Base-by-base conservation (phyloP, 1,284 basidiomycete genomes). In the Amylostereum areolatum region DNA sequence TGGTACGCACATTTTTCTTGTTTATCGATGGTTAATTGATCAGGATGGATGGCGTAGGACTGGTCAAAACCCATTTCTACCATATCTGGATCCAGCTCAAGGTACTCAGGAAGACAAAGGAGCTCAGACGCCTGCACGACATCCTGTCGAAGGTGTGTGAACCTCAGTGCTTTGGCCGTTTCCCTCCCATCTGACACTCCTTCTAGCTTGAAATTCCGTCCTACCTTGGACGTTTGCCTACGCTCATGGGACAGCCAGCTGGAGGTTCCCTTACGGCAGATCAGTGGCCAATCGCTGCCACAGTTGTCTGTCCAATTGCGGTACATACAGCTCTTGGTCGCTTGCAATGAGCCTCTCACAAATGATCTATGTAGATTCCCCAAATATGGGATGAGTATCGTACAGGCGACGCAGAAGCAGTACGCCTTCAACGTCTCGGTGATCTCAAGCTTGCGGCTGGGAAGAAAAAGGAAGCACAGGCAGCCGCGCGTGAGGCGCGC, bases 221-320 rank as follows among this genome's bases (percentile, higher is more conserved):
- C 1, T 51, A 56, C 6, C 49, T 62, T 2, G 65, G 65, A 1
- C 55, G 59, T 1, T 59, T 68, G 2, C 67, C 62, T 1, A 55
- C 48, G 1, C 50, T 63, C 1, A 62, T 68, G 7, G 66, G 67
- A 2, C 56, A 60, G 18, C 65, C 66, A 8, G 60, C 64, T 2
- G 65, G 66, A 2, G 65, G 66, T 0, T 68, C 64, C 2, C 50
- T 69, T 0, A 69, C 66, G 2, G 64, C 67, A 4, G 65, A 70
- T 42, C 62, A 69, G 44, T 69, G 66, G 66, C 45, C 58, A 1
- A 43, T 62, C 6, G 52, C 64, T 0, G 57, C 60, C 0, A 63
- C 59, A 0, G 53, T 63, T 2, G 52, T 64, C 25, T 58, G 56
- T 1, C 66, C 66, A 2, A 50, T 66, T 29, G 41, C 54, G 2